phyloP scores from a whole-genome alignment of 2,329 filamentous ascomycete species.

The Trichoderma guizhouense region DNA sequence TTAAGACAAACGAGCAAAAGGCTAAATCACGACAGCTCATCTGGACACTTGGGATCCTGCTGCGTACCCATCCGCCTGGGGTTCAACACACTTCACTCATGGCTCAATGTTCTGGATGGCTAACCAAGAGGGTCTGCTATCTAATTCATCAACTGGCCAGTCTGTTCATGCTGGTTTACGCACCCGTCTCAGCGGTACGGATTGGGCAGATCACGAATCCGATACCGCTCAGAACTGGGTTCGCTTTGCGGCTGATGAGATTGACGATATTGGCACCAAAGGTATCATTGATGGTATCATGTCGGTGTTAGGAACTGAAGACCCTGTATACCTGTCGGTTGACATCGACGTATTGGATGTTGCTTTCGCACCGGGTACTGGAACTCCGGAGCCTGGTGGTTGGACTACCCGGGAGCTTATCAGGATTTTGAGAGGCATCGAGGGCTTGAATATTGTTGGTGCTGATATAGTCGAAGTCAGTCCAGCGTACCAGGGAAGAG shows the following conservation, averaged over 20 bases:
- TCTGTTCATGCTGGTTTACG: conserved; percentile 81
- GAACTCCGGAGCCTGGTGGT: conserved; percentile 85
- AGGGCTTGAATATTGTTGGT: conserved; percentile 79
- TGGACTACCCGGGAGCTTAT: conserved; percentile 91
- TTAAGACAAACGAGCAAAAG: conserved; percentile 21
- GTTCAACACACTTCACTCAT: conserved; percentile 66
- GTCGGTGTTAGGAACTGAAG: conserved; percentile 66
- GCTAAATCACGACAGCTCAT: conserved; percentile 44
- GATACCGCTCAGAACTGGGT: conserved; percentile 75
- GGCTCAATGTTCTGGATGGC: conserved; percentile 92
- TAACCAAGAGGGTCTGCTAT: conserved; percentile 73
- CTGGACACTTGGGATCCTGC: conserved; percentile 83
- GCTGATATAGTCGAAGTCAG: conserved; percentile 80
- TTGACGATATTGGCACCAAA: conserved; percentile 73
- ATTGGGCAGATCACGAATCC: conserved; percentile 66
- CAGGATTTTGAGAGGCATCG: conserved; percentile 74
- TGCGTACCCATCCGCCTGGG: conserved; percentile 62
- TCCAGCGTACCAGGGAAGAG: conserved; percentile 76
- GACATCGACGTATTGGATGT: conserved; percentile 90
- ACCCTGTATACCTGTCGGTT: conserved; percentile 73
- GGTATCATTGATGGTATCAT: conserved; percentile 72
- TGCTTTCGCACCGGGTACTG: conserved; percentile 64
- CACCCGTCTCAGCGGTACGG: conserved; percentile 66
- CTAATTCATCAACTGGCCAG: conserved; percentile 64
- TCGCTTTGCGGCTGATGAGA: conserved; percentile 76